These are phyloP conservation scores for Lavandula angustifolia DNA, from an alignment of 257 asterid genomes.

Conservation along the genomic window DNA sequence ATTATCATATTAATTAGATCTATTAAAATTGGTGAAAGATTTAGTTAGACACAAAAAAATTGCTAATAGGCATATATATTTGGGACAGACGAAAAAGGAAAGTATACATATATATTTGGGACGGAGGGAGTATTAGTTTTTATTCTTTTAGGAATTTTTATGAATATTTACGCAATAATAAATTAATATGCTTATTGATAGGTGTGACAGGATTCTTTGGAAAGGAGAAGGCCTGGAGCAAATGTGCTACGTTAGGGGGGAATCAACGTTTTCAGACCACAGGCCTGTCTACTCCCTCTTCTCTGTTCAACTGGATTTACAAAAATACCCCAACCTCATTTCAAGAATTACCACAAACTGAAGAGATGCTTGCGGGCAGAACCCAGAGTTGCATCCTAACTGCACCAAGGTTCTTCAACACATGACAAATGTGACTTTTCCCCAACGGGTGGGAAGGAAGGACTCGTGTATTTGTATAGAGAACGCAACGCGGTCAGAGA, in stretches of 20 bases:
- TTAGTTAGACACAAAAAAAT: too few relatives aligned
- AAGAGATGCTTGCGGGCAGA: constrained; percentile 34
- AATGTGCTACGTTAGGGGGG: constrained; percentile 66
- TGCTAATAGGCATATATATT: too few relatives aligned
- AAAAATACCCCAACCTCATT: constrained; percentile 26
- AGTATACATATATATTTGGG: too few relatives aligned
- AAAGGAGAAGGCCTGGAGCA: constrained; percentile 86
- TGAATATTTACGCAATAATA: background rate
- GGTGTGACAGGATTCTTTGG: constrained; percentile 95
- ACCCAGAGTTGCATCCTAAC: constrained; percentile 44
- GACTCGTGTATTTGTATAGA: too few relatives aligned
- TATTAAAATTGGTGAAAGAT: too few relatives aligned
- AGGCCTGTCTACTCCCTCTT: constrained; percentile 83
- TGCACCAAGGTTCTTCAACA: constrained; percentile 36
- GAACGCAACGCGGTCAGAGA: too few relatives aligned
- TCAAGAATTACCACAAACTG: constrained; percentile 11
- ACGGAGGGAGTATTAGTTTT: too few relatives aligned
- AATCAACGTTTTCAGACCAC: constrained; percentile 86
- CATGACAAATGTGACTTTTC: background rate
- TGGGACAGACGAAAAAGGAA: too few relatives aligned
- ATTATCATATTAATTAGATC: too few relatives aligned
- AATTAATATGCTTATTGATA: constrained; percentile 26
- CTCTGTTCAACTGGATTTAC: constrained; percentile 43
- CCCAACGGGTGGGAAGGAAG: too few relatives aligned
- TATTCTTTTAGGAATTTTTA: background rate